Conservation (phyloP, 2,329 filamentous ascomycete genomes). For the Hymenoscyphus infarciens region DNA sequence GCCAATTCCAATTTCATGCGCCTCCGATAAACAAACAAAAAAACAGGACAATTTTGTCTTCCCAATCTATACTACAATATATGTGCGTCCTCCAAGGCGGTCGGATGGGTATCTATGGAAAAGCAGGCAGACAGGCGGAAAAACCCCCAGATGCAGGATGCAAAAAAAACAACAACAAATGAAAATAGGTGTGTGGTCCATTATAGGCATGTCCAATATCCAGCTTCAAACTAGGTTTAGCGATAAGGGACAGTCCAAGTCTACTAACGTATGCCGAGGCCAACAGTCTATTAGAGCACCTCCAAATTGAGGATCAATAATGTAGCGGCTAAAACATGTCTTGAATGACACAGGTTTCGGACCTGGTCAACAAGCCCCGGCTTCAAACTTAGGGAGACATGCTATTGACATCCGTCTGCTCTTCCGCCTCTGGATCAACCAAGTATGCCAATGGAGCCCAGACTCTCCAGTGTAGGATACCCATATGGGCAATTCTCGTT, state of each 20-base stretch:
- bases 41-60: conserved; percentile 6
- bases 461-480: conserved; percentile 84
- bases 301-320: background rate
- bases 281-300: background rate
- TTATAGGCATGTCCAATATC: conserved; percentile 1
- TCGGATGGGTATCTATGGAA: conserved; percentile 4
- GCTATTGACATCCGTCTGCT: conserved; percentile 22
- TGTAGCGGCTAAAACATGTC: background rate
- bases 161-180: conserved; percentile 2
- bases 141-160: background rate
- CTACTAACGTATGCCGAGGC: background rate
- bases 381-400: conserved; percentile 14
- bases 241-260: background rate
- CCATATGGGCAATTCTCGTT: conserved; percentile 75
- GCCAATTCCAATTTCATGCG: conserved; percentile 1
- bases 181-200: background rate
- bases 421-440: conserved; percentile 30
- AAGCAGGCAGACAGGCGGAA: conserved; percentile 4
- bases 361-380: background rate
- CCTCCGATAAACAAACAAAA: background rate
- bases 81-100: background rate
- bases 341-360: background rate
- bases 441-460: conserved; percentile 75
- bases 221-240: background rate
- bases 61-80: conserved; percentile 8